Base-by-base conservation (phyloP, 768 basidiomycete species). In the Rhodosporidiobolus odoratus region DNA sequence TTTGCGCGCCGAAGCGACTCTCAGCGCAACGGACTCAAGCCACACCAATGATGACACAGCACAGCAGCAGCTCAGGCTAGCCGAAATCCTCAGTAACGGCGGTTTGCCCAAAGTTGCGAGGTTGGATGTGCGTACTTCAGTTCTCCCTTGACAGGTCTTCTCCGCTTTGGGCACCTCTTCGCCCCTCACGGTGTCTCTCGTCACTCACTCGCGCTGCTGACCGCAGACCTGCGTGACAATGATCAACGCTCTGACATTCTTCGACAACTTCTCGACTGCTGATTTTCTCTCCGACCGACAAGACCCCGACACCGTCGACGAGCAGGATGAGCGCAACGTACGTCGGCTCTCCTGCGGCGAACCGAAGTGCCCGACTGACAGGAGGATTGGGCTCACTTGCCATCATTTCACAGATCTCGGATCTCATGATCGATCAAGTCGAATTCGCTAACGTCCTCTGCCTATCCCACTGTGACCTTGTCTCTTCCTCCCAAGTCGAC, bases 401-500 rank as follows among this genome's bases (percentile, higher is more conserved):
- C 56, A 27, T 25, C 25, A 10, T 25, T 9, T n/a, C 15, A 4
- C 21, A 41, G 25, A 41, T 67, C 41, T 12, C 43, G 27, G 65
- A 70, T 45, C 56, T 70, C 17, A 60, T 78, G 62, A 74, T 75
- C 25, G 79, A 80, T 40, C 80, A 80, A 64, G 72, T 80, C 73
- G 80, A 80, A 58, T 80, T 80, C 54, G 77, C 77, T 38, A 77
- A 79, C 71, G 77, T 78, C 54, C 74, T 80, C 66, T 53, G 79
- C 30, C 54, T 80, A 68, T 80, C 79, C 75, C 79, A 80, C 54
- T 73, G 61, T 43, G 80, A 80, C 66, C 60, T 78, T 48, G 77
- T 78, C 53, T 56, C 34, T 13, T 27, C 70, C 21, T 52, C 43
- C 5, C 66, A 70, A 30, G 52, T 80, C 27, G 68, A 60, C 3